Evolutionary conservation across 2,329 filamentous ascomycete genomes (phyloP).

Genomic region (Cercospora citrullina): DNA sequence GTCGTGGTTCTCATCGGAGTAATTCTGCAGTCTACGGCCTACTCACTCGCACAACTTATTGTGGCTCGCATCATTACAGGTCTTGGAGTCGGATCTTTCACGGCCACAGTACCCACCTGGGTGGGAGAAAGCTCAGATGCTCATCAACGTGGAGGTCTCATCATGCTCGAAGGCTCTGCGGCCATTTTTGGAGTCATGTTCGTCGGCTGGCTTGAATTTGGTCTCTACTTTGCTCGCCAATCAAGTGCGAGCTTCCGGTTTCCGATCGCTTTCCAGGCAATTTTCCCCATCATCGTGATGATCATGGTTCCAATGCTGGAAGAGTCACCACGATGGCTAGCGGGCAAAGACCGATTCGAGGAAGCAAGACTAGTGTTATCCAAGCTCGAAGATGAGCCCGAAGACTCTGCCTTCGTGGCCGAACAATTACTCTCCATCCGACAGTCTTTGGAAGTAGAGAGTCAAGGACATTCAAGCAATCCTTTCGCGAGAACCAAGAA

Average conservation of each 20-base stretch:
- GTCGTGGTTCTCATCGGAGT: constrained; percentile 44
- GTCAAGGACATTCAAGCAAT: constrained; percentile 28
- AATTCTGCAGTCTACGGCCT: constrained; percentile 41
- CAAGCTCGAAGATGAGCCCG: constrained; percentile 27
- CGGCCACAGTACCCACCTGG: constrained; percentile 28
- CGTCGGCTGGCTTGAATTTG: constrained; percentile 31
- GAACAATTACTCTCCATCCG: constrained; percentile 24
- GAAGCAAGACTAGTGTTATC: constrained; percentile 34
- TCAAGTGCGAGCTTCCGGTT: constrained; percentile 38
- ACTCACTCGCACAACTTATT: constrained; percentile 51
- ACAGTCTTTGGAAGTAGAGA: constrained; percentile 27
- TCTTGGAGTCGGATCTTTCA: constrained; percentile 46
- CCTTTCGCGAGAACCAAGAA: constrained; percentile 32
- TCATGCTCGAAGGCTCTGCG: constrained; percentile 28
- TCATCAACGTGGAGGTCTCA: constrained; percentile 24
- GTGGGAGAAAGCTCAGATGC: constrained; percentile 27
- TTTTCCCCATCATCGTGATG: constrained; percentile 45
- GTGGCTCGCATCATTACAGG: constrained; percentile 52
- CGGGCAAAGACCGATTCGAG: constrained; percentile 28
- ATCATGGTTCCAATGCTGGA: constrained; percentile 37
- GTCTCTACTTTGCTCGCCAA: constrained; percentile 27
- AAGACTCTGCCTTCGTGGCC: constrained; percentile 27
- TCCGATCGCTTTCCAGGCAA: constrained; percentile 46
- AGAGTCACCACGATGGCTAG: constrained; percentile 33
- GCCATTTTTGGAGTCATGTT: constrained; percentile 32